A percentile compares a stretch with the other conserved stretches of the same genome.
phyloP scores from a whole-genome alignment of 2,329 filamentous ascomycete genomes.

The Xylaria multiplex region DNA sequence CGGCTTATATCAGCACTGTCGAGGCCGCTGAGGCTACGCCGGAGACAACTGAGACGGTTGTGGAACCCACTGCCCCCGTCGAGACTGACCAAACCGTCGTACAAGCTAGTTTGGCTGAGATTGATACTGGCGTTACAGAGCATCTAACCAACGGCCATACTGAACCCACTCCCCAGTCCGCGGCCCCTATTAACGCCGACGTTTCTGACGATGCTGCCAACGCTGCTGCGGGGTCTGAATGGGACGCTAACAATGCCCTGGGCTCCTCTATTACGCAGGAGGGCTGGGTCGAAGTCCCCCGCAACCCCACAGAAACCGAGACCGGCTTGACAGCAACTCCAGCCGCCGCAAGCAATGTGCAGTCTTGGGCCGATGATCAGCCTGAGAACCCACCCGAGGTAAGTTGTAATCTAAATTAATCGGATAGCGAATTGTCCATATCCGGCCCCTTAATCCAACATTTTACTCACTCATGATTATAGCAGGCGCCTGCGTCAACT shows the following conservation, averaged over 20 bases:
- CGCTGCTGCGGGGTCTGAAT: conserved; percentile 71
- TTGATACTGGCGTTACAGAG: conserved; percentile 60
- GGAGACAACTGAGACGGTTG: conserved; percentile 48
- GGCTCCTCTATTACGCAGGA: conserved; percentile 64
- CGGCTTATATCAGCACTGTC: conserved; percentile 59
- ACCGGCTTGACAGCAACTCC: conserved; percentile 70
- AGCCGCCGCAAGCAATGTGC: conserved; percentile 63
- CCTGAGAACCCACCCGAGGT: conserved; percentile 63
- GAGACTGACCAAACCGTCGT: conserved; percentile 73
- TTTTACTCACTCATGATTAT: conserved; percentile 28
- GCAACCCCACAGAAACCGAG: conserved; percentile 79
- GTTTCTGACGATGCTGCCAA: conserved; percentile 66
- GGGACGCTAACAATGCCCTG: conserved; percentile 64
- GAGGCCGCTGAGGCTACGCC: conserved; percentile 49
- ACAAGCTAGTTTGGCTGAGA: conserved; percentile 74
- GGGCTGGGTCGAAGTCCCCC: conserved; percentile 79
- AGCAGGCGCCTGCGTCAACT: conserved; percentile 41
- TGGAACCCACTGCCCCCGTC: conserved; percentile 48
- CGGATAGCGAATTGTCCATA: background rate
- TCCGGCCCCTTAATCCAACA: background rate
- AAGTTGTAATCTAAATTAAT: conserved; percentile 38
- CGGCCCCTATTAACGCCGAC: conserved; percentile 60
- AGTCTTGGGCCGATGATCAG: conserved; percentile 86
- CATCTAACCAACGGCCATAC: conserved; percentile 56
- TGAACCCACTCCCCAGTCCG: conserved; percentile 51